Conservation (phyloP, 352 stramenopile genomes). For the Pseudoperonospora humuli region DNA sequence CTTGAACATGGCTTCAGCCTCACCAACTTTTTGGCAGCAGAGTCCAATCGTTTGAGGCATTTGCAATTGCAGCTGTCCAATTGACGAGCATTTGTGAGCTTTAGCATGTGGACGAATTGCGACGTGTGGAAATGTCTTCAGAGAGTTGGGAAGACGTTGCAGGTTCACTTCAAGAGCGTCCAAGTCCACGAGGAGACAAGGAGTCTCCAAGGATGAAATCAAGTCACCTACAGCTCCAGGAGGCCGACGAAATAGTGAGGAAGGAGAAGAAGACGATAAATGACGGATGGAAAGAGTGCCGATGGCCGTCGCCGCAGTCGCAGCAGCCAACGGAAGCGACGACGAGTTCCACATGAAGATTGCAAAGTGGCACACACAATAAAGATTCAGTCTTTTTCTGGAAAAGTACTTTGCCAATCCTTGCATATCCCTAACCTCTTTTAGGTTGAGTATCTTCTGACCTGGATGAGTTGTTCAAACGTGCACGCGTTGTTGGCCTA, state of each 20-base stretch:
- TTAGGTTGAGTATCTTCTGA: too few relatives aligned
- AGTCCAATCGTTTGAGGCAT: slow-evolving; percentile 40
- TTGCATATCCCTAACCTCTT: too few relatives aligned
- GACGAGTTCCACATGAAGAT: slow-evolving; percentile 13
- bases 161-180: slow-evolving; percentile 58
- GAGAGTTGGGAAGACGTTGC: slow-evolving; percentile 24
- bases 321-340: slow-evolving; percentile 7
- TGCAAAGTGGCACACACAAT: background rate
- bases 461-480: too few relatives aligned
- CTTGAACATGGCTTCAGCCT: slow-evolving; percentile 65
- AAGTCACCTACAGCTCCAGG: slow-evolving; percentile 26
- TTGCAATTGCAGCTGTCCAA: slow-evolving; percentile 42
- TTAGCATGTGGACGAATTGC: slow-evolving; percentile 65
- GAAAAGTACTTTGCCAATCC: too few relatives aligned
- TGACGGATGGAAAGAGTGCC: slow-evolving; percentile 6
- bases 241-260: slow-evolving; percentile 11
- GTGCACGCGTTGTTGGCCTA: too few relatives aligned
- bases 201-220: slow-evolving; percentile 46
- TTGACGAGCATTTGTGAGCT: slow-evolving; percentile 52
- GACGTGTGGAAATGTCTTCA: slow-evolving; percentile 22
- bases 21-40: slow-evolving; percentile 63
- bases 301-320: slow-evolving; percentile 4
- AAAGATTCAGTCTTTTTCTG: too few relatives aligned
- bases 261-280: background rate
- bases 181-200: slow-evolving; percentile 56